Conservation (phyloP, 2,329 filamentous ascomycete species). For the Nemania abortiva region DNA sequence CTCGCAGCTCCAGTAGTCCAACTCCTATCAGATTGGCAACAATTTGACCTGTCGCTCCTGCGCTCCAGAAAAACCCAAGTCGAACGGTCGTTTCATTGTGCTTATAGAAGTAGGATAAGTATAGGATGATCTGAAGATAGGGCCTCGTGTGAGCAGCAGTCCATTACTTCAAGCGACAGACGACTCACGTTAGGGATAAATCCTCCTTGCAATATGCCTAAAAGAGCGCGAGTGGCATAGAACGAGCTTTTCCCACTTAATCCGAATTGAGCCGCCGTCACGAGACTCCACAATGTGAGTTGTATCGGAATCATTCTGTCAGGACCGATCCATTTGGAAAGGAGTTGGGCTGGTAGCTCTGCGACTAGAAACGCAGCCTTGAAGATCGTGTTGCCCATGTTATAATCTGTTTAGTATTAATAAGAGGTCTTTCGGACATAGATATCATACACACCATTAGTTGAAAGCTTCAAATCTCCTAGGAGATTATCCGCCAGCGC, state of each 20-base stretch:
- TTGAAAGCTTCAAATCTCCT: conserved; percentile 56
- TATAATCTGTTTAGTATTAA: conserved; percentile 55
- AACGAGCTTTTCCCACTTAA: conserved; percentile 43
- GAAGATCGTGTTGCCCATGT: conserved; percentile 66
- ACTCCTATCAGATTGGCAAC: conserved; percentile 54
- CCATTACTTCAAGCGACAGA: background rate
- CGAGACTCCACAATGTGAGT: conserved; percentile 45
- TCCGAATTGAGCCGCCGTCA: conserved; percentile 45
- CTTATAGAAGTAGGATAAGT: conserved; percentile 51
- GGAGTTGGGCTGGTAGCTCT: conserved; percentile 70
- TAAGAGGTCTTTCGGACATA: background rate
- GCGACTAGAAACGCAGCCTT: conserved; percentile 65
- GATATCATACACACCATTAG: conserved; percentile 54
- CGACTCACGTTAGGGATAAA: conserved; percentile 49
- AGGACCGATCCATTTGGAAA: conserved; percentile 62
- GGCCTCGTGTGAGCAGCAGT: background rate
- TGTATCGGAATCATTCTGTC: conserved; percentile 48
- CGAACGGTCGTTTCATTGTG: conserved; percentile 54
- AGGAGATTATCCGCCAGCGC: conserved; percentile 64
- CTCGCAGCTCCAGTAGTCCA: conserved; percentile 54
- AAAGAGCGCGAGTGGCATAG: conserved; percentile 44
- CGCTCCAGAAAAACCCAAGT: conserved; percentile 50
- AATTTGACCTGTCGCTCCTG: conserved; percentile 38
- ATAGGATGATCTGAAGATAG: conserved; percentile 45
- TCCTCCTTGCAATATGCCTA: conserved; percentile 47